Conservation (phyloP, 768 basidiomycete species). For the Tremella fuciformis region DNA sequence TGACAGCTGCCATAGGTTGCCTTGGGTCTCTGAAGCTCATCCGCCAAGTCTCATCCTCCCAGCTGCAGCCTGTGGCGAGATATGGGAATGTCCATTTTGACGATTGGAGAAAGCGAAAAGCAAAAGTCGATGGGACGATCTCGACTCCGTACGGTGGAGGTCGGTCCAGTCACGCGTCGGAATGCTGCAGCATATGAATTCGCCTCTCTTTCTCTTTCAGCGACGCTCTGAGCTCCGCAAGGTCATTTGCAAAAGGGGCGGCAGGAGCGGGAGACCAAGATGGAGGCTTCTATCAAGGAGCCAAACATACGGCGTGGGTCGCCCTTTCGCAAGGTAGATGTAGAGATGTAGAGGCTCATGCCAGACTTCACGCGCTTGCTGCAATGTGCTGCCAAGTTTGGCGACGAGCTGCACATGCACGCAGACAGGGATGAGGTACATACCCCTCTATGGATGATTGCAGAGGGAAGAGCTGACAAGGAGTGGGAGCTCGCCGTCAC, state of each 20-base stretch:
- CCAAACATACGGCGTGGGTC: slow-evolving; percentile 25
- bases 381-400: slow-evolving; percentile 48
- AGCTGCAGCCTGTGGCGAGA: no score
- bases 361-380: slow-evolving; percentile 43
- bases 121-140: no score
- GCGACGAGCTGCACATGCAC: slow-evolving; percentile 48
- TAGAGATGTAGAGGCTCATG: not conserved
- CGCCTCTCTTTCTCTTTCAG: not conserved
- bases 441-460: not conserved
- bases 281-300: slow-evolving; percentile 34
- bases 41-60: no score
- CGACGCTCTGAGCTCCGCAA: not conserved
- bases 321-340: no score
- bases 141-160: no score
- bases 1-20: no score
- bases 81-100: no score
- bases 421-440: slow-evolving; percentile 43
- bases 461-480: not conserved
- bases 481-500: slow-evolving; percentile 49
- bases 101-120: no score
- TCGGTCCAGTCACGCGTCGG: no score
- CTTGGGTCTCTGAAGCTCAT: no score
- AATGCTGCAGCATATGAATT: no score
- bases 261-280: not conserved
- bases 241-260: not conserved